Percentiles rank a stretch among this genome's conserved stretches.
Conservation (phyloP, 352 stramenopile species). For the Phytophthora citricola region DNA sequence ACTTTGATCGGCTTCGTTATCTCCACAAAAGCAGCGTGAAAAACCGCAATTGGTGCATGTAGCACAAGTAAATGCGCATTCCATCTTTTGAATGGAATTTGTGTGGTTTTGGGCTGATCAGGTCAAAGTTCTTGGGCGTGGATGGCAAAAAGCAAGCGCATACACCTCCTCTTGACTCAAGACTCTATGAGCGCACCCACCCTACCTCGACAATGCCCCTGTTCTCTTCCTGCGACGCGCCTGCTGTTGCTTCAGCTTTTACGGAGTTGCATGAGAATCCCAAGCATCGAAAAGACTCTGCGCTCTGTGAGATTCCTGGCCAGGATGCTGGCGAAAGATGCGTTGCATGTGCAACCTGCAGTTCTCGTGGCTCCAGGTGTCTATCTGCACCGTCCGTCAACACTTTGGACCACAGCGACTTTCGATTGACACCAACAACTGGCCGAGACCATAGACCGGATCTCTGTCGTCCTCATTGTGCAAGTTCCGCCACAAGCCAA, state of each 20-base stretch:
- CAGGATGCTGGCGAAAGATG: constrained; percentile 36
- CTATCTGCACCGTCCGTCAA: constrained; percentile 13
- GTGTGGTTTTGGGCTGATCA: constrained; percentile 3
- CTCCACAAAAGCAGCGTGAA: not conserved
- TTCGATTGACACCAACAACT: too few species aligned
- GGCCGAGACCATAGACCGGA: not conserved
- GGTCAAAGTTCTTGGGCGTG: constrained; percentile 6
- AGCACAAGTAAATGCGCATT: not conserved
- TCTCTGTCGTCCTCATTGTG: constrained; percentile 14
- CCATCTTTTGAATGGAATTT: not conserved
- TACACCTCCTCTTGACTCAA: constrained; percentile 1
- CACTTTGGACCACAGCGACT: constrained; percentile 3
- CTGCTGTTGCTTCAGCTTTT: constrained; percentile 41
- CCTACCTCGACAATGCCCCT: constrained; percentile 16
- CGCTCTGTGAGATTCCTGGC: constrained; percentile 19
- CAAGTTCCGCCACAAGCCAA: constrained; percentile 17
- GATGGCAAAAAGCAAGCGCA: too few species aligned
- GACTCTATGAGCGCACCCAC: not conserved
- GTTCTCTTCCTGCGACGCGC: constrained; percentile 32
- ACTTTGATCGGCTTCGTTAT: constrained; percentile 14
- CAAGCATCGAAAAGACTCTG: constrained; percentile 19
- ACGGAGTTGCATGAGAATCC: constrained; percentile 32
- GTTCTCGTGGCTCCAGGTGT: constrained; percentile 24
- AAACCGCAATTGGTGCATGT: not conserved
- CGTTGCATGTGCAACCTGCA: constrained; percentile 34